A percentile compares a stretch with the other conserved stretches of the same genome.
Evolutionary conservation across 441 rosid genomes (phyloP).

Genomic region (Populus hybrid): DNA sequence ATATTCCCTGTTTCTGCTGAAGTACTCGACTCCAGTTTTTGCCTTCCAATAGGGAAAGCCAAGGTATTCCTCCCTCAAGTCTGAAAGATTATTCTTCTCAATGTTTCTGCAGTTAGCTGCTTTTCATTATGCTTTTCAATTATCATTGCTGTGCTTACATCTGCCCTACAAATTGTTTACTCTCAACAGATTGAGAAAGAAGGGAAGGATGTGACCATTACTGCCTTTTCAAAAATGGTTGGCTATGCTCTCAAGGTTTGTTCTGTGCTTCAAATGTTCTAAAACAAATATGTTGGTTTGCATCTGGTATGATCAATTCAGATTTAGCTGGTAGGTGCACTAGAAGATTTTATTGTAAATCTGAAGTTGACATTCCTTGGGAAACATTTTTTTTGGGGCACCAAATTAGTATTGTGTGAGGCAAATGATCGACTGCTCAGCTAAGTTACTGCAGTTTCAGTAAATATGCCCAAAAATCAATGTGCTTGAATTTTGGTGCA

Average conservation of each 20-base stretch:
- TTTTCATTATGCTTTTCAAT: background rate
- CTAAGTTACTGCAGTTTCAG: background rate
- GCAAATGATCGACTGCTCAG: background rate
- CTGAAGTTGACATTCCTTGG: background rate
- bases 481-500: background rate
- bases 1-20: conserved; percentile 89
- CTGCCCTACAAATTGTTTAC: background rate
- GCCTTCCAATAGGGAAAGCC: conserved; percentile 94
- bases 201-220: conserved; percentile 93
- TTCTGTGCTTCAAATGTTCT: conserved; percentile 2
- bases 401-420: background rate
- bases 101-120: conserved; percentile 15
- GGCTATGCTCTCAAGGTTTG: conserved; percentile 84
- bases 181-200: conserved; percentile 76
- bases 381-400: background rate
- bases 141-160: background rate
- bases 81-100: conserved; percentile 12
- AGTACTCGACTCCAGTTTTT: conserved; percentile 91
- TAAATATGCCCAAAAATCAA: background rate
- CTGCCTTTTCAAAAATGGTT: conserved; percentile 90
- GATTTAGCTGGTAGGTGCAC: conserved; percentile 6
- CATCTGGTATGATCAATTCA: background rate
- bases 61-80: conserved; percentile 45
- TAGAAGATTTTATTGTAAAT: background rate
- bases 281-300: background rate